Evolutionary conservation across 139 green algal species (phyloP).

Genomic region (Chlorella sp.): DNA sequence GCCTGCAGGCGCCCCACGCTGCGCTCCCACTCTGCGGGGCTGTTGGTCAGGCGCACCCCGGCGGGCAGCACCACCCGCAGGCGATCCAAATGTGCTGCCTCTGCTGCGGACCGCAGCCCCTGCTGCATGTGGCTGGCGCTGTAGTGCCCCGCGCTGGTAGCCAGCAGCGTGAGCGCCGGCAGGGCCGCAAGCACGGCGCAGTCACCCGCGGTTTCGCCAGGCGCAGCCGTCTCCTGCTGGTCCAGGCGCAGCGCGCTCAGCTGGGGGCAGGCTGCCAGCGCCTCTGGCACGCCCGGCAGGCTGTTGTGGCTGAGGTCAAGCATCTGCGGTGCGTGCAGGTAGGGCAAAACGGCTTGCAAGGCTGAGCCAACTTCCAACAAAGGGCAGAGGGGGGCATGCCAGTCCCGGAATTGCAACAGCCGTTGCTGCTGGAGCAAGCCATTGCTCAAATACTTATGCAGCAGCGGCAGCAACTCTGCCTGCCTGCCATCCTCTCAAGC

Average conservation of each 20-base stretch:
- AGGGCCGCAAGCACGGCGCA: neutral
- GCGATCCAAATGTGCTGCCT: neutral
- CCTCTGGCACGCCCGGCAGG: slow-evolving; percentile 53
- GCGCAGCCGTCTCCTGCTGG: slow-evolving; percentile 8
- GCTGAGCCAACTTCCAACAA: no score
- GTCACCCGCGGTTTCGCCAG: neutral
- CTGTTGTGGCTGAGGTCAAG: slow-evolving; percentile 53
- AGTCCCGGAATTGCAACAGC: no score
- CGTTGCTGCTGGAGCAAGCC: no score
- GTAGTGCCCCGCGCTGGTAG: slow-evolving; percentile 13
- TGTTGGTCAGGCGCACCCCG: neutral
- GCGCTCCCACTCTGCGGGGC: neutral
- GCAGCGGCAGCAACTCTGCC: neutral
- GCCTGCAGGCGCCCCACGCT: neutral
- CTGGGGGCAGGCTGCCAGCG: neutral
- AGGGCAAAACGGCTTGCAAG: neutral
- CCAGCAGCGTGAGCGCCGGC: neutral
- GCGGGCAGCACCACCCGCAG: neutral
- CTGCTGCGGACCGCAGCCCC: slow-evolving; percentile 12
- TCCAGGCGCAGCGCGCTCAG: neutral
- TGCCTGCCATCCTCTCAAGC: no score
- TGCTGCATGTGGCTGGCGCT: neutral
- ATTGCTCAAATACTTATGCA: no score
- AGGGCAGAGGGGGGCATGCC: no score
- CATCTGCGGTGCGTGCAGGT: neutral